Conservation (phyloP, 2,329 filamentous ascomycete species). For the Dendryphion nanum region DNA sequence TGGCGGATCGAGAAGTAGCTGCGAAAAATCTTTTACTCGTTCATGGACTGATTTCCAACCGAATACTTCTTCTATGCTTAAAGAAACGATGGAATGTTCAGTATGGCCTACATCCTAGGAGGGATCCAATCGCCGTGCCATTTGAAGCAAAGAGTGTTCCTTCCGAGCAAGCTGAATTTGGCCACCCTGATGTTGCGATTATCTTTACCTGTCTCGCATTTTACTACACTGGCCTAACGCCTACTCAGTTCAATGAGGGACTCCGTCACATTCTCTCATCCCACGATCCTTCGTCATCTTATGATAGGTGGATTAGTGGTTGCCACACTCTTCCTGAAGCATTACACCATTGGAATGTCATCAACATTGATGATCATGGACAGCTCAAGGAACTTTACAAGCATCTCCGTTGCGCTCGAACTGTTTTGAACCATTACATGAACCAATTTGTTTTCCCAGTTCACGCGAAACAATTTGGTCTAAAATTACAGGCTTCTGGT, state of each 20-base stretch:
- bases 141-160: slow-evolving; percentile 65
- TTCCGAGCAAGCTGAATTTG: slow-evolving; percentile 63
- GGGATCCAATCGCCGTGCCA: slow-evolving; percentile 62
- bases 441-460: slow-evolving; percentile 64
- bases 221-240: slow-evolving; percentile 59
- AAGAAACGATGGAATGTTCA: slow-evolving; percentile 67
- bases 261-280: slow-evolving; percentile 54
- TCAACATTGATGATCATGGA: slow-evolving; percentile 59
- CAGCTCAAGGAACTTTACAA: slow-evolving; percentile 48
- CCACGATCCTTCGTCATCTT: slow-evolving; percentile 58
- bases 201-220: slow-evolving; percentile 52
- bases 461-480: slow-evolving; percentile 63
- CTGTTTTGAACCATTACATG: slow-evolving; percentile 63
- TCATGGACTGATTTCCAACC: too few relatives aligned
- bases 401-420: slow-evolving; percentile 43
- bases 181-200: slow-evolving; percentile 60
- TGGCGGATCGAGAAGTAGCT: too few relatives aligned
- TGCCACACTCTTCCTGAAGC: slow-evolving; percentile 44
- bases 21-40: too few relatives aligned
- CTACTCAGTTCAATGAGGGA: slow-evolving; percentile 50
- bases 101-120: slow-evolving; percentile 47
- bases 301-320: slow-evolving; percentile 52
- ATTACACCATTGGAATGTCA: slow-evolving; percentile 52
- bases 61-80: too few relatives aligned
- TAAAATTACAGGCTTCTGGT: slow-evolving; percentile 63